Conservation (phyloP, 805 yeast species). For the Yamadazyma insecticola region DNA sequence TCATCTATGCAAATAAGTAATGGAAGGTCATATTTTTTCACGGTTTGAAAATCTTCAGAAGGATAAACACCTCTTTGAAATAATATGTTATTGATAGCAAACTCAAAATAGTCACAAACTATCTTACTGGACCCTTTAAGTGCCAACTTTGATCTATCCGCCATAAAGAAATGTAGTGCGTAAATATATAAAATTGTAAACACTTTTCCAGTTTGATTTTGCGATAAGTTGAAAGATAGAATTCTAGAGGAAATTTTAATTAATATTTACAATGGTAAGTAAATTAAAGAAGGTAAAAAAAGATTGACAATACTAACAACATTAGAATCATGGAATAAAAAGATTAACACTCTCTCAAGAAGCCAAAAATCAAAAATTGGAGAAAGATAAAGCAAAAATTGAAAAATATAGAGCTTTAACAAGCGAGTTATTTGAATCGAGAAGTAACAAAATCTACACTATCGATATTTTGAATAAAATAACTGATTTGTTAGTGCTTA, state of each 20-base stretch:
- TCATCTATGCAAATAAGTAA: slow-evolving; percentile 69
- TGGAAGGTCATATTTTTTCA: slow-evolving; percentile 74
- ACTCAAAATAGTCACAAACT: slow-evolving; percentile 82
- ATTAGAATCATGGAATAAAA: slow-evolving; percentile 66
- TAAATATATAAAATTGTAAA: background rate
- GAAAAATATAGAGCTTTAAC: slow-evolving; percentile 47
- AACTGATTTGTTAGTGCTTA: slow-evolving; percentile 51
- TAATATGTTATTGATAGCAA: slow-evolving; percentile 72
- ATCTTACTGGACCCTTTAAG: slow-evolving; percentile 74
- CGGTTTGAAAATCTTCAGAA: slow-evolving; percentile 73
- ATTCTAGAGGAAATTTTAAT: too few species aligned
- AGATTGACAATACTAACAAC: slow-evolving; percentile 12
- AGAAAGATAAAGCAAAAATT: slow-evolving; percentile 60
- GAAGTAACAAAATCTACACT: slow-evolving; percentile 14
- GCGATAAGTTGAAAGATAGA: too few species aligned
- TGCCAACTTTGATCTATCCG: slow-evolving; percentile 47
- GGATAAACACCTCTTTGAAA: slow-evolving; percentile 92
- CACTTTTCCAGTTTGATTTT: too few species aligned
- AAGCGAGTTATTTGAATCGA: slow-evolving; percentile 33
- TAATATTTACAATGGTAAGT: slow-evolving; percentile 1
- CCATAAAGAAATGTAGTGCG: background rate
- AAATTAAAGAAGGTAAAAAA: background rate
- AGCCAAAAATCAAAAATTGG: slow-evolving; percentile 45
- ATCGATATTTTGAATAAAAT: slow-evolving; percentile 48
- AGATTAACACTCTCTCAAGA: slow-evolving; percentile 55